Conservation (phyloP, 129 eudicot genomes). For the Helianthus tuberosus region DNA sequence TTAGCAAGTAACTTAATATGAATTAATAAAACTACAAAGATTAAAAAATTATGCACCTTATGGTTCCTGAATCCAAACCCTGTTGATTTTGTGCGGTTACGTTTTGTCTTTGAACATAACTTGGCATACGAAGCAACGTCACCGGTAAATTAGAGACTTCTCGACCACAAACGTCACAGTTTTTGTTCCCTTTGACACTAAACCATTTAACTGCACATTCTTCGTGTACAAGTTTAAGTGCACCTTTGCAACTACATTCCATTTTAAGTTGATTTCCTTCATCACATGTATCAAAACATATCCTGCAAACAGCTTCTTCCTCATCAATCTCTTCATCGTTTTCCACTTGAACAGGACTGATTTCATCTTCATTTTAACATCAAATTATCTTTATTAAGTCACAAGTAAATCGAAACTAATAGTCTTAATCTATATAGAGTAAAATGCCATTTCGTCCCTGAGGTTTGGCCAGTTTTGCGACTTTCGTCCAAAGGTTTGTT, state of each 20-base stretch:
- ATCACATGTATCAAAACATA: slow-evolving; percentile 84
- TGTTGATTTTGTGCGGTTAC: slow-evolving; percentile 45
- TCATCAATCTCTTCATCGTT: slow-evolving; percentile 89
- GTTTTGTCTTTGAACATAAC: slow-evolving; percentile 46
- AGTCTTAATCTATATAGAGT: neutral
- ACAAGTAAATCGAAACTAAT: neutral
- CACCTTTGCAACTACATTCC: slow-evolving; percentile 99
- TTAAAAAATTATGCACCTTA: slow-evolving; percentile 41
- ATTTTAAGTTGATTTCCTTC: slow-evolving; percentile 78
- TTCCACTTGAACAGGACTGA: slow-evolving; percentile 49
- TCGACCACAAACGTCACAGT: slow-evolving; percentile 82
- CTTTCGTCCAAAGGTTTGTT: too few relatives aligned
- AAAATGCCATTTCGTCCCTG: too few relatives aligned
- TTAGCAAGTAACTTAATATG: neutral
- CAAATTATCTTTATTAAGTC: slow-evolving; percentile 17
- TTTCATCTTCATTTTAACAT: slow-evolving; percentile 47
- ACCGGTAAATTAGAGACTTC: slow-evolving; percentile 93
- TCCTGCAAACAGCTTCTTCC: slow-evolving; percentile 96
- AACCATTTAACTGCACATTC: slow-evolving; percentile 92
- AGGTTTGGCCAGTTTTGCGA: too few relatives aligned
- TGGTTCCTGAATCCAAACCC: slow-evolving; percentile 37
- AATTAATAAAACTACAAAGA: neutral
- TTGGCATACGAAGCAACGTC: slow-evolving; percentile 74
- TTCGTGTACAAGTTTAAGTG: slow-evolving; percentile 81
- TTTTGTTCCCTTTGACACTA: slow-evolving; percentile 73